Evolutionary conservation across 1,284 basidiomycete genomes (phyloP).

Genomic region (Cutaneotrichosporon cyanovorans): DNA sequence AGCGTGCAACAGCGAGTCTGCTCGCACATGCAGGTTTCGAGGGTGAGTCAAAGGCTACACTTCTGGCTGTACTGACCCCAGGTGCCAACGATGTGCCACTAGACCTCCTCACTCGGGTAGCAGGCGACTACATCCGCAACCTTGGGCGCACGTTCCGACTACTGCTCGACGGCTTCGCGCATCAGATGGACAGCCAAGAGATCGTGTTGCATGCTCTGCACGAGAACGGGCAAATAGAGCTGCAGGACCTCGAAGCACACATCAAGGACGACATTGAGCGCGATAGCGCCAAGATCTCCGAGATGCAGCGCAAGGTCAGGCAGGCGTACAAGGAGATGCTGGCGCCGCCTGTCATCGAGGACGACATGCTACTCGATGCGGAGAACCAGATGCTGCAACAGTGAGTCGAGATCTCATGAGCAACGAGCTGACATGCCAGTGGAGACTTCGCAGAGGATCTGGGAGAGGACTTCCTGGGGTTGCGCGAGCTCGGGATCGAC

Average conservation of each 20-base stretch:
- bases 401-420: no score
- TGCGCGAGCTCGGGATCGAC: conserved; percentile 81
- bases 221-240: conserved; percentile 69
- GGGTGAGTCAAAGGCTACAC: conserved; percentile 56
- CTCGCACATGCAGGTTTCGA: conserved; percentile 84
- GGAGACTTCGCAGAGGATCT: conserved; percentile 81
- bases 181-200: conserved; percentile 71
- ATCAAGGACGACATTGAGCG: conserved; percentile 81
- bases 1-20: conserved; percentile 53
- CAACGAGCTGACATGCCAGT: conserved; percentile 46
- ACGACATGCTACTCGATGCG: conserved; percentile 74
- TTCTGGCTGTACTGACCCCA: conserved; percentile 18
- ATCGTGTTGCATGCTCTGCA: conserved; percentile 83
- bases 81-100: conserved; percentile 57
- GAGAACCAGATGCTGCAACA: conserved; percentile 63
- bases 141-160: conserved; percentile 78
- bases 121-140: conserved; percentile 73
- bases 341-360: conserved; percentile 45
- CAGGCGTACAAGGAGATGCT: conserved; percentile 73
- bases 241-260: conserved; percentile 74
- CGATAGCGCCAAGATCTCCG: conserved; percentile 65
- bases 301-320: conserved; percentile 77
- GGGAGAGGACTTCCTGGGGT: conserved; percentile 88
- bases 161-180: conserved; percentile 69
- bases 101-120: conserved; percentile 71